Evolutionary conservation across 2,329 filamentous ascomycete species (phyloP).

Genomic region (Diplocarpon rosae): DNA sequence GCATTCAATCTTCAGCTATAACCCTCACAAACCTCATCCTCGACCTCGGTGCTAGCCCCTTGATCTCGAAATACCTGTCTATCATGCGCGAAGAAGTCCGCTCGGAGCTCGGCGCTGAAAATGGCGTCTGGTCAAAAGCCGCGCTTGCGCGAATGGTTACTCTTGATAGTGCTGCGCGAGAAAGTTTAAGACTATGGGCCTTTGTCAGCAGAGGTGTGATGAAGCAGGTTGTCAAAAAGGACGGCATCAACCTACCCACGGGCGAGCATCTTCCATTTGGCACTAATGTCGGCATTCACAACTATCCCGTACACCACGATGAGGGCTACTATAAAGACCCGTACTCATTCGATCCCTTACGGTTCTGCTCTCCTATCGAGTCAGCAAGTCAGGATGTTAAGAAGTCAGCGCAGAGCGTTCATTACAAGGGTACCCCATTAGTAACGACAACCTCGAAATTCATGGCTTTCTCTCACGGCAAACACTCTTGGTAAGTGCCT

Average conservation of each 20-base stretch:
- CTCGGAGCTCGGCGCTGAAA: conserved; percentile 22
- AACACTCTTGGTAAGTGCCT: conserved; percentile 23
- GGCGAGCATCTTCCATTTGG: conserved; percentile 28
- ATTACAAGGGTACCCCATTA: conserved; percentile 13
- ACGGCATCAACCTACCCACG: conserved; percentile 36
- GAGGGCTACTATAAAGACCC: conserved; percentile 12
- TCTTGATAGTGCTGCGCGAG: conserved; percentile 33
- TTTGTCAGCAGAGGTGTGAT: conserved; percentile 21
- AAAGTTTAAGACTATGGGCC: conserved; percentile 32
- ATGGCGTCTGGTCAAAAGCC: conserved; percentile 31
- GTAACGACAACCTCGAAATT: conserved; percentile 20
- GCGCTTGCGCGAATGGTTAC: conserved; percentile 29
- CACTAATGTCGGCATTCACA: conserved; percentile 27
- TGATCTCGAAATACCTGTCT: conserved; percentile 30
- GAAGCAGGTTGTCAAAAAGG: conserved; percentile 23
- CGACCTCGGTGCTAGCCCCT: conserved; percentile 29
- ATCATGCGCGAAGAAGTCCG: conserved; percentile 31
- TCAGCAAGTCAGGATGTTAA: background rate
- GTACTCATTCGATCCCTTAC: conserved; percentile 12
- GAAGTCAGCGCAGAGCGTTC: background rate
- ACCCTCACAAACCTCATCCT: conserved; percentile 32
- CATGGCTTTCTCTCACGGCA: conserved; percentile 25
- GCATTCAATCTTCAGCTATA: conserved; percentile 30
- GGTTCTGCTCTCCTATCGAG: conserved; percentile 8
- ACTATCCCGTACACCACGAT: conserved; percentile 17